Evolutionary conservation across 2,329 filamentous ascomycete genomes (phyloP), one percentile per base, ranked within the genome.

Genomic region (Trichoderma arundinaceum): DNA sequence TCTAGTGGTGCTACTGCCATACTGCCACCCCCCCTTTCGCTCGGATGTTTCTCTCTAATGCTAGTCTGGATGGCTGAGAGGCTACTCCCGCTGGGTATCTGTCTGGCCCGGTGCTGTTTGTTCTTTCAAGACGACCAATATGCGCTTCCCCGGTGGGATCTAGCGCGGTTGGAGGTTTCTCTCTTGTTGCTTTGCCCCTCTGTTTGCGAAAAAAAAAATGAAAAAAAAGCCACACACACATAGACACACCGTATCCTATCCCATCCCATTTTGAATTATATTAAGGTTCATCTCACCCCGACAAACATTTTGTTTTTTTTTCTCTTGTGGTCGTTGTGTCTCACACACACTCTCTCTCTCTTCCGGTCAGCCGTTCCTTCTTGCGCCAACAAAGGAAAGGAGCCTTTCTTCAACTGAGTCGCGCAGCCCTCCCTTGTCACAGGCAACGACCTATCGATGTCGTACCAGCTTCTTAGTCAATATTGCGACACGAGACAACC

Each of bases 221-320:
- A 39, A 17, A 15, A 43, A 33, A 54, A 51, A 62, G 58, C 64
- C 51, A 66, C 51, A 44, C 49, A 38, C 43, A 56, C 39, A 65
- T 32, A 53, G 38, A 60, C 58, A 61, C 58, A 43, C 58, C 46
- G 35, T 52, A 43, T 43, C 22, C 33, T 38, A 49, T 54, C 57
- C 64, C 49, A 46, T 66, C 49, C 51, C 51, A 43, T 28, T 63
- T 57, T 57, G 64, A 66, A 52, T 66, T 66, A 66, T 66, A 66
- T 66, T 65, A 66, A 66, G 64, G 58, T 65, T 65, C 63, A 62
- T 63, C 58, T 48, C 43, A 46, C 64, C 64, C 64, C 64, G 32
- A 54, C 46, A 48, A 43, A 53, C 13, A 12, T 19, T 6, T 58
- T 15, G 5, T 59, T 9, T 39, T 39, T 41, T 52, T 35, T 17